Evolutionary conservation across 192 early-diverging fungal genomes (phyloP).

Genomic region (Pilobolus umbonatus): DNA sequence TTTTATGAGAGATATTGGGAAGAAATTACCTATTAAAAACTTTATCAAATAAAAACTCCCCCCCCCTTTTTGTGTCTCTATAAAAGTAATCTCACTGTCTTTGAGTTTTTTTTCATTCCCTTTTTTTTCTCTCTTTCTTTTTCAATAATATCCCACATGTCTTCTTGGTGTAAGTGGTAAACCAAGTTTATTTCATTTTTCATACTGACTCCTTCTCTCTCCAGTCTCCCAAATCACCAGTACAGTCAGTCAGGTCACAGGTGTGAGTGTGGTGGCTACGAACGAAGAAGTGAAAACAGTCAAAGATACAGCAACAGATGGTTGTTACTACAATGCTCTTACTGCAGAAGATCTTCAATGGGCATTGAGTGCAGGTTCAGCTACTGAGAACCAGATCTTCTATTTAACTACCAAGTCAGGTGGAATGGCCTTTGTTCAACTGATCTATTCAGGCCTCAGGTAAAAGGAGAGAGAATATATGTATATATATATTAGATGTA

Average conservation of each 20-base stretch:
- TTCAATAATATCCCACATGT: no score
- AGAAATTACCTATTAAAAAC: no score
- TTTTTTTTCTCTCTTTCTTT: no score
- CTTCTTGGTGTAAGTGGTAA: no score
- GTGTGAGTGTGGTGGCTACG: slow-evolving; percentile 16
- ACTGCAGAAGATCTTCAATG: slow-evolving; percentile 62
- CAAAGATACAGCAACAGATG: slow-evolving; percentile 25
- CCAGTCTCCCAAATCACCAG: slow-evolving; percentile 29
- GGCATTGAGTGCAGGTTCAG: slow-evolving; percentile 57
- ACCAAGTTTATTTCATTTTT: no score
- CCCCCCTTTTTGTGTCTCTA: no score
- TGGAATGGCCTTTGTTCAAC: slow-evolving; percentile 76
- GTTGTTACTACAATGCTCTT: slow-evolving; percentile 40
- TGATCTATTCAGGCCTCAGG: slow-evolving; percentile 84
- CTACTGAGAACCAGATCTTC: slow-evolving; percentile 86
- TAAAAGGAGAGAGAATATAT: slow-evolving; percentile 21
- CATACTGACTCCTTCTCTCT: no score
- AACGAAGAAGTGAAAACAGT: slow-evolving; percentile 24
- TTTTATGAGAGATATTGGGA: no score
- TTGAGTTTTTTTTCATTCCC: no score
- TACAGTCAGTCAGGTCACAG: slow-evolving; percentile 22
- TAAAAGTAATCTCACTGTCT: no score
- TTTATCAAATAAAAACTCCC: no score
- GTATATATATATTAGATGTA: not conserved
- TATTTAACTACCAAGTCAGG: slow-evolving; percentile 76